phyloP scores from a whole-genome alignment of 2,329 filamentous ascomycete genomes.

The Gremmenia infestans region DNA sequence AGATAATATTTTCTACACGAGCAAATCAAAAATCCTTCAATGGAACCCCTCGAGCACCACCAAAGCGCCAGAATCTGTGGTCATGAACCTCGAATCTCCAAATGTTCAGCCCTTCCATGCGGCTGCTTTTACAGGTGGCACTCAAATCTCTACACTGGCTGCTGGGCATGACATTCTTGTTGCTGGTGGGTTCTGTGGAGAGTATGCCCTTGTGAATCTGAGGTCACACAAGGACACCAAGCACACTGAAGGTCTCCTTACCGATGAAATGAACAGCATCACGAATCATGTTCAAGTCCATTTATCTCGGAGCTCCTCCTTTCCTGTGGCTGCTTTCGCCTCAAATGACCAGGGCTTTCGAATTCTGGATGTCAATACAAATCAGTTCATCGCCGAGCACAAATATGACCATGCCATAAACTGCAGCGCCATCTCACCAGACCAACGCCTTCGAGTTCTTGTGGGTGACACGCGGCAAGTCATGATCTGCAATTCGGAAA shows the following conservation, averaged over 20 bases:
- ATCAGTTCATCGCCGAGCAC: conserved; percentile 51
- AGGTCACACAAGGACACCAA: conserved; percentile 25
- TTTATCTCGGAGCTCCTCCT: conserved; percentile 44
- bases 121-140: conserved; percentile 9
- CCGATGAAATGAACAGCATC: conserved; percentile 52
- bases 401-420: conserved; percentile 62
- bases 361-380: conserved; percentile 52
- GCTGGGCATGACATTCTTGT: conserved; percentile 33
- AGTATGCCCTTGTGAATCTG: conserved; percentile 35
- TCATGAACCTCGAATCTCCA: conserved; percentile 28
- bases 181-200: conserved; percentile 36
- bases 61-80: conserved; percentile 13
- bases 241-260: conserved; percentile 34
- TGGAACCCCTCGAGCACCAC: conserved; percentile 47
- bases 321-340: conserved; percentile 53
- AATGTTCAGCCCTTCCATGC: conserved; percentile 21
- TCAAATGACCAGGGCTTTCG: conserved; percentile 59
- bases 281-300: conserved; percentile 62
- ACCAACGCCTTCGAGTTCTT: conserved; percentile 64
- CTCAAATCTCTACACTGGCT: conserved; percentile 32
- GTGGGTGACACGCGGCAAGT: conserved; percentile 66
- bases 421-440: conserved; percentile 66
- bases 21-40: conserved; percentile 43
- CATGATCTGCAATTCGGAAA: conserved; percentile 65
- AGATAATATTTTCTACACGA: conserved; percentile 53